Evolutionary conservation across 2,329 filamentous ascomycete genomes (phyloP), one percentile per base, ranked within the genome.

Genomic region (Didymosphaeria variabile): DNA sequence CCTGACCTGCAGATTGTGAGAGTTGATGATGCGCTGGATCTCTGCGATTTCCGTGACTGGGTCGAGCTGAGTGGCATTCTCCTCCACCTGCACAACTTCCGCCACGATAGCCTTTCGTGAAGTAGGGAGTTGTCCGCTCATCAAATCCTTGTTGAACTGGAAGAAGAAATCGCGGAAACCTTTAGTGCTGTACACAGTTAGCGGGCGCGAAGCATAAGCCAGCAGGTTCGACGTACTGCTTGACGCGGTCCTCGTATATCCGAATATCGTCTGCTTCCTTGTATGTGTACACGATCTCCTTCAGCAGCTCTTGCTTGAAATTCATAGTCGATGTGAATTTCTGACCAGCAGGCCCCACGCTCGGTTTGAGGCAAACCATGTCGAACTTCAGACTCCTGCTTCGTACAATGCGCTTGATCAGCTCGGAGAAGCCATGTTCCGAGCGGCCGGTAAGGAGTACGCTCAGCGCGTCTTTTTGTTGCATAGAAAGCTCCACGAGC

Each of bases 281-380:
- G 80, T 98, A 98, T 31, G 94, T 98, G 79, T 93, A 89, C 80
- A 97, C 87, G 57, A 98, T 81, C 26, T 91, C 87, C 64, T 88
- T 86, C 31, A 99, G 86, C 70, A 97, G 92, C 42, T 88, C 83
- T 75, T 97, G 91, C 82, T 99, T 99, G 85, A 97, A 99, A 29
- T 87, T 82, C 89, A 97, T 95, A 3, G 95, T 99, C 72, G 85
- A 92, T 55, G 82, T 77, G 75, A 98, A 96, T 21, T 85, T 86
- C 78, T 97, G 89, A 67, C 90, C 91, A 60, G 87, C 88, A 1
- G 94, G 95, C 6, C 93, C 91, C 62, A 91, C 90, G 60, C 88
- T 86, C 2, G 95, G 95, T 80, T 98, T 98, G 61, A 99, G 84
- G 53, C 90, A 90, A 52, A 97, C 83, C 82, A 98, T 88, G 78